A percentile compares a stretch with the other conserved stretches of the same genome.
Evolutionary conservation across 1,284 basidiomycete species (phyloP).

Genomic region (Austroboletus olivaceoglutinosus): DNA sequence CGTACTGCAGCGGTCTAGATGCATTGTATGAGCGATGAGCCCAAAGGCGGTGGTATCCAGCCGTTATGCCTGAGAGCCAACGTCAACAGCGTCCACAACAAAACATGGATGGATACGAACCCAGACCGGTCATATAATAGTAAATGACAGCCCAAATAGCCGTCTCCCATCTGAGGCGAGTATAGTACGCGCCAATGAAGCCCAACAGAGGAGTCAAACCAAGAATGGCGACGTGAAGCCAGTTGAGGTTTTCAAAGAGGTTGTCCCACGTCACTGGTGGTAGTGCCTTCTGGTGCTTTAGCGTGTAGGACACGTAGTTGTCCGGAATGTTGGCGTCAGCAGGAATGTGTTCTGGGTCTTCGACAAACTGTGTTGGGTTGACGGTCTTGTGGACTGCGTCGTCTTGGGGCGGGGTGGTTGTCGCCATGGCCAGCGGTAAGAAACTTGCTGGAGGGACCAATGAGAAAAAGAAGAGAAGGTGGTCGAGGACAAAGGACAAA

Average conservation of each 20-base stretch:
- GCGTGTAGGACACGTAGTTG: slow-evolving; percentile 86
- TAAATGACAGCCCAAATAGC: slow-evolving; percentile 70
- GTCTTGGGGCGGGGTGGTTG: slow-evolving; percentile 23
- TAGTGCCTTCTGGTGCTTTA: slow-evolving; percentile 72
- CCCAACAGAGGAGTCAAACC: slow-evolving; percentile 71
- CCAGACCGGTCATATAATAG: slow-evolving; percentile 86
- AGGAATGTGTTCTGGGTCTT: slow-evolving; percentile 43
- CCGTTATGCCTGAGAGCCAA: slow-evolving; percentile 53
- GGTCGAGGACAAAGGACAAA: slow-evolving; percentile 24
- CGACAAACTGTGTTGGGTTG: slow-evolving; percentile 17
- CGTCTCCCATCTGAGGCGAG: slow-evolving; percentile 66
- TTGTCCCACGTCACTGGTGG: slow-evolving; percentile 78
- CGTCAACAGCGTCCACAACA: background rate
- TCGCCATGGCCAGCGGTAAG: slow-evolving; percentile 26
- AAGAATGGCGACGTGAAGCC: slow-evolving; percentile 61
- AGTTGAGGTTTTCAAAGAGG: slow-evolving; percentile 71
- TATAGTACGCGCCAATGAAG: slow-evolving; percentile 63
- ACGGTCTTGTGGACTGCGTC: background rate
- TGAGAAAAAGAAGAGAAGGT: slow-evolving; percentile 23
- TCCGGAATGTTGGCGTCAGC: slow-evolving; percentile 75
- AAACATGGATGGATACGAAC: slow-evolving; percentile 40
- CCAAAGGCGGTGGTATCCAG: slow-evolving; percentile 92
- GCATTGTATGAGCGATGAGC: slow-evolving; percentile 92
- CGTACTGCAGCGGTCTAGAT: slow-evolving; percentile 74
- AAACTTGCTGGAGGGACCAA: slow-evolving; percentile 24